These are phyloP conservation scores for Zygotorulaspora florentina DNA, from an alignment of 805 yeast genomes.

Conservation along the genomic window DNA sequence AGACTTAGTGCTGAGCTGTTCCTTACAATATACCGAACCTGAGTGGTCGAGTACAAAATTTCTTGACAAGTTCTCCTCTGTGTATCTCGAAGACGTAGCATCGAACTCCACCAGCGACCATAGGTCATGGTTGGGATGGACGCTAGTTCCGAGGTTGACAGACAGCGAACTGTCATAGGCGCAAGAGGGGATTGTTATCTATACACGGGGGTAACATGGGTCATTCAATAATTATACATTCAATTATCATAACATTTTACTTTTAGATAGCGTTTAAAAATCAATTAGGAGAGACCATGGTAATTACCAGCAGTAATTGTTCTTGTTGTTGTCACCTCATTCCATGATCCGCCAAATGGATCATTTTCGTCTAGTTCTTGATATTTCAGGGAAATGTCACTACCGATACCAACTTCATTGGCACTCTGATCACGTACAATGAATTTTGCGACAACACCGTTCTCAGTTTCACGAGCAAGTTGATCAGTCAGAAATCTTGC, in stretches of 20 bases:
- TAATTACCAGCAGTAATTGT: conserved; percentile 39
- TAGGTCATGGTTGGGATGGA: conserved; percentile 19
- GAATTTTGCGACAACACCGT: conserved; percentile 71
- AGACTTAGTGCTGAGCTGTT: conserved; percentile 11
- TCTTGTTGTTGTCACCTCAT: conserved; percentile 30
- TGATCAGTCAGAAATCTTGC: conserved; percentile 83
- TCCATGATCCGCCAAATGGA: conserved; percentile 40
- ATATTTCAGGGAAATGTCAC: conserved; percentile 39
- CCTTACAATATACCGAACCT: conserved; percentile 10
- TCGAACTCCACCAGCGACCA: conserved; percentile 3
- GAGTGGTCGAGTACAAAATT: conserved; percentile 2
- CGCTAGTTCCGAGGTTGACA: conserved; percentile 16
- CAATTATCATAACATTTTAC: background rate
- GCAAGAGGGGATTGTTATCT: background rate
- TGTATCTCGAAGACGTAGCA: conserved; percentile 7
- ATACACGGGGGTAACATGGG: background rate
- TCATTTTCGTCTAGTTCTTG: conserved; percentile 37
- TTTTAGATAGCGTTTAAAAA: too few relatives aligned
- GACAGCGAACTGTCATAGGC: conserved; percentile 7
- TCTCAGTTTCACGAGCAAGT: conserved; percentile 62
- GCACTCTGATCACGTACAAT: conserved; percentile 35
- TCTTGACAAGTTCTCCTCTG: conserved; percentile 7
- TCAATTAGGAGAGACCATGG: conserved; percentile 28
- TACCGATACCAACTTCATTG: conserved; percentile 42
- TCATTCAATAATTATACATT: background rate